Base-by-base conservation (phyloP, 2,329 filamentous ascomycete species). In the Phaeomoniella chlamydospora region DNA sequence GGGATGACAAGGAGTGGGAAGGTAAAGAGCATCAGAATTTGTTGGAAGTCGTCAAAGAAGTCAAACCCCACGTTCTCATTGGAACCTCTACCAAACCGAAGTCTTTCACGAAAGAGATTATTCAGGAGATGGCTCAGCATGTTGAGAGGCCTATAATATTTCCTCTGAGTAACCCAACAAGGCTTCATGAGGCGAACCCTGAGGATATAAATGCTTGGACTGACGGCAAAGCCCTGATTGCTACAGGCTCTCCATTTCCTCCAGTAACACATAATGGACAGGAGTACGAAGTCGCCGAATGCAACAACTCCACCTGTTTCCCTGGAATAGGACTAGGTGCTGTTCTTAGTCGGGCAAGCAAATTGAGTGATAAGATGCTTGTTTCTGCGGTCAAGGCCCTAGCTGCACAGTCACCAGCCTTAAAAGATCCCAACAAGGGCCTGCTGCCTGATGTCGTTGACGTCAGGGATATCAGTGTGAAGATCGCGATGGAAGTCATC, bases 271-370 rank as follows among this genome's bases (percentile, higher is more conserved):
- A 68, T 36, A 56, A 67, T 12, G 70, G 70, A 0, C 60, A 58
- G 30, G 61, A 65, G 45, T 67, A 68, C 37, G 68, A 74, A 30
- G 65, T 76, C 13, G 83, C 83, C 15, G 85, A 93, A 56, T 93
- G 86, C 60, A 93, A 93, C 60, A 93, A 93, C 58, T 80, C 76
- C 1, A 81, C 82, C 19, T 80, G 80, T 12, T 93, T 92, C 55
- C 85, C 85, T 0, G 84, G 84, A 0, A 88, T 93, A 39, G 85
- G 84, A 0, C 74, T 93, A 1, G 86, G 84, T 9, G 72, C 72
- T 5, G 72, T 94, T 0, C 69, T 93, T 1, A 77, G 68, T 16
- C 74, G 82, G 11, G 67, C 79, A 2, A 67, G 62, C 10, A 65
- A 76, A 1, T 58, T 93, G 17, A 80, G 79, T 0, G 77, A 87